Conservation (phyloP, 305 asterid genomes). For the Fraxinus baroniana region DNA sequence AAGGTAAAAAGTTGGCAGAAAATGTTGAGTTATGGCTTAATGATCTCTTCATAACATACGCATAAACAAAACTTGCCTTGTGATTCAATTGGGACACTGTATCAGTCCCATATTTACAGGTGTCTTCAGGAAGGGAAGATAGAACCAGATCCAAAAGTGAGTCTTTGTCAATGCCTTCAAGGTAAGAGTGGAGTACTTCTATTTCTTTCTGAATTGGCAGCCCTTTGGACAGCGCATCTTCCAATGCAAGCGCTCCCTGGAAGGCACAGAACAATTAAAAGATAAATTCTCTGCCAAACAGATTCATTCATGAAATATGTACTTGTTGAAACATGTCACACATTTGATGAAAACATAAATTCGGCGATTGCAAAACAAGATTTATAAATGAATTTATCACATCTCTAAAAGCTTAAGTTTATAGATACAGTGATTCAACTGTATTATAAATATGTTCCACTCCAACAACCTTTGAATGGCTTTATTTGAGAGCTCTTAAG, state of each 20-base stretch:
- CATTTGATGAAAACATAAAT: background rate
- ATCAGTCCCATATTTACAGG: constrained; percentile 62
- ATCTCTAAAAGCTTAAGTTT: background rate
- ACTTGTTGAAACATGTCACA: background rate
- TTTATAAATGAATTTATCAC: background rate
- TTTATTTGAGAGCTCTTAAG: constrained; percentile 6
- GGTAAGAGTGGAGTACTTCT: constrained; percentile 54
- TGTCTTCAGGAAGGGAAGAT: constrained; percentile 85
- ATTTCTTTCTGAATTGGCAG: constrained; percentile 82
- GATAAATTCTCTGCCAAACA: constrained; percentile 10
- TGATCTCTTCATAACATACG: constrained; percentile 4
- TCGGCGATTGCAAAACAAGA: background rate
- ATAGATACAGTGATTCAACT: background rate
- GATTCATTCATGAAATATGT: constrained; percentile 7
- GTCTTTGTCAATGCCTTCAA: constrained; percentile 73
- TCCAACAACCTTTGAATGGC: constrained; percentile 17
- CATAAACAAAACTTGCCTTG: constrained; percentile 57
- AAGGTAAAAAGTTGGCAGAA: background rate
- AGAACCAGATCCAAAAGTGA: constrained; percentile 64
- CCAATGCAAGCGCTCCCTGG: constrained; percentile 88
- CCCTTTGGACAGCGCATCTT: constrained; percentile 87
- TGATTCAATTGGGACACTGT: constrained; percentile 72
- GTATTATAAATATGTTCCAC: background rate
- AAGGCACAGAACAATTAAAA: constrained; percentile 22
- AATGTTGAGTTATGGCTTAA: constrained; percentile 1